phyloP scores from a whole-genome alignment of 75 land plant genomes.

The Selaginella tamariscina region DNA sequence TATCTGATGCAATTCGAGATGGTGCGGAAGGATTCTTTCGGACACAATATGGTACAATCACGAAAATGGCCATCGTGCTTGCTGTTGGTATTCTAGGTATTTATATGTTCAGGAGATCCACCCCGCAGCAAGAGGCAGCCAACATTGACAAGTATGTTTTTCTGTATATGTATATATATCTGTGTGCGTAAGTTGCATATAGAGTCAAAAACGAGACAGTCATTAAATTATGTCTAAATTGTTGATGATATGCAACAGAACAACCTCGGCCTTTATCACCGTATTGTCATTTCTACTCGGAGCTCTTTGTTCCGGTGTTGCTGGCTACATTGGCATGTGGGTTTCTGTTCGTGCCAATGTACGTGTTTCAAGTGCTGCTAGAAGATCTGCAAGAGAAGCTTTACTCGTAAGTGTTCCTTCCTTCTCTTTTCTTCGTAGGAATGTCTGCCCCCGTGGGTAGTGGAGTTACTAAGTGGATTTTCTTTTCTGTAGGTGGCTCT shows the following conservation, averaged over 20 bases:
- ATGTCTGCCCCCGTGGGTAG: neutral
- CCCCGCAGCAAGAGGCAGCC: conserved; percentile 86
- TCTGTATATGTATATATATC: neutral
- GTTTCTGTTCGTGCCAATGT: conserved; percentile 6
- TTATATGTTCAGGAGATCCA: conserved; percentile 67
- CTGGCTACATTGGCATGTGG: conserved; percentile 13
- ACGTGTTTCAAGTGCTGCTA: neutral
- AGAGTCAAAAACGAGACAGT: neutral
- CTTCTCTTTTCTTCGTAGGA: neutral
- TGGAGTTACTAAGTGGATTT: neutral
- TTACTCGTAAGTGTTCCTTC: conserved; percentile 45
- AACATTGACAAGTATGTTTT: conserved; percentile 59
- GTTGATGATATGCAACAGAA: conserved; percentile 12
- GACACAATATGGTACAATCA: conserved; percentile 95
- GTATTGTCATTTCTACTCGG: conserved; percentile 19
- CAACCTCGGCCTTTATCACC: conserved; percentile 5
- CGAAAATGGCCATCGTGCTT: conserved; percentile 84
- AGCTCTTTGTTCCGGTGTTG: conserved; percentile 5
- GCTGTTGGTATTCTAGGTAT: conserved; percentile 66
- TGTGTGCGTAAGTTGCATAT: neutral
- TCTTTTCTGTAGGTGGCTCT: neutral
- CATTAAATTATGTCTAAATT: neutral
- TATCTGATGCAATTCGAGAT: conserved; percentile 98
- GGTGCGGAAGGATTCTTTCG: conserved; percentile 98
- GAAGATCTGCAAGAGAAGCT: conserved; percentile 22